These are phyloP conservation scores for Penicillium paneum DNA, from an alignment of 2,329 filamentous ascomycete genomes.

Conservation along the genomic window DNA sequence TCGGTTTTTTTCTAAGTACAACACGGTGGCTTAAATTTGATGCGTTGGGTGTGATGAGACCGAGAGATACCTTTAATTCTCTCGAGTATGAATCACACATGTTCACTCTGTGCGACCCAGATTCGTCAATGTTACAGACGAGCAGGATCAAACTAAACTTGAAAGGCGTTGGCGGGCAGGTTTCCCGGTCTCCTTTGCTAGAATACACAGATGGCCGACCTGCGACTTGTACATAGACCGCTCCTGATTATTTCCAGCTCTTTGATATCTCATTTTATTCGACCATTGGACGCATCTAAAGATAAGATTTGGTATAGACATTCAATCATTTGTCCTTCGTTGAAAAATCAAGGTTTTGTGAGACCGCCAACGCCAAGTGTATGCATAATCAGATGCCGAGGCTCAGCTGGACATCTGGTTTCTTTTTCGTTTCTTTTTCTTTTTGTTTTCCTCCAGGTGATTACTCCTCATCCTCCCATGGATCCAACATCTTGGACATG, in stretches of 20 bases:
- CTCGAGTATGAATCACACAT: background rate
- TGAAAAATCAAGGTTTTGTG: conserved; percentile 19
- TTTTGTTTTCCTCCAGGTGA: background rate
- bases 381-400: conserved; percentile 14
- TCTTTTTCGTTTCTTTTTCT: background rate
- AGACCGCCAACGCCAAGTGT: conserved; percentile 21
- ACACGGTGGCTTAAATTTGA: conserved; percentile 8
- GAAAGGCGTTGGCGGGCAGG: conserved; percentile 19
- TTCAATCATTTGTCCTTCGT: conserved; percentile 26
- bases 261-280: conserved; percentile 6
- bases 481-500: conserved; percentile 54
- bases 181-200: conserved; percentile 16
- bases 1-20: conserved; percentile 16
- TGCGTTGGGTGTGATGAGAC: conserved; percentile 11
- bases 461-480: conserved; percentile 39
- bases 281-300: conserved; percentile 8
- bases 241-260: conserved; percentile 14
- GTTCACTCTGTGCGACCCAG: background rate
- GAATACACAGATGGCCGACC: conserved; percentile 8
- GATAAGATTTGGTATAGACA: conserved; percentile 21
- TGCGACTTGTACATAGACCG: conserved; percentile 25
- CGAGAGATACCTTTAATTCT: background rate
- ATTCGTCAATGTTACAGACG: background rate
- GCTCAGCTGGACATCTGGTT: background rate
- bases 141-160: conserved; percentile 2